phyloP scores from a whole-genome alignment of 148 eudicot genomes.

The Vaccinium macrocarpon region DNA sequence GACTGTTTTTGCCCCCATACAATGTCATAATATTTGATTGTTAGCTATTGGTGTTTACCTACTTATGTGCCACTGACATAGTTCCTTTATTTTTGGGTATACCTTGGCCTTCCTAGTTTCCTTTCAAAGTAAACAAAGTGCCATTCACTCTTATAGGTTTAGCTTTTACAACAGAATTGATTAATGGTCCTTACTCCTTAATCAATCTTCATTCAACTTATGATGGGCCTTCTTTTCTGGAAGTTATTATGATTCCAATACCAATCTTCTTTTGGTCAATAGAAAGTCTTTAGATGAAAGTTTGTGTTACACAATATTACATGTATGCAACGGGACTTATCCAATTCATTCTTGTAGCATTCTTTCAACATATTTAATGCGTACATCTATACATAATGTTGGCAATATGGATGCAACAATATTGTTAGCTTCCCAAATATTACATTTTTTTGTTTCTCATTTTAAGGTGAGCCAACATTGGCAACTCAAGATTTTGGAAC shows the following conservation, averaged over 20 bases:
- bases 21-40: no score
- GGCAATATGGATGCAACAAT: constrained; percentile 59
- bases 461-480: no score
- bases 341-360: constrained; percentile 90
- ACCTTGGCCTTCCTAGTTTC: not conserved
- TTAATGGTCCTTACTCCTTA: not conserved
- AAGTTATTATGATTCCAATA: not conserved
- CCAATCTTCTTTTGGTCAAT: constrained; percentile 2
- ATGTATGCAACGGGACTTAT: constrained; percentile 45
- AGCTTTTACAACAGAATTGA: not conserved
- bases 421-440: constrained; percentile 19
- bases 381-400: constrained; percentile 62
- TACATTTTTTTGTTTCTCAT: no score
- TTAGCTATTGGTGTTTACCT: not conserved
- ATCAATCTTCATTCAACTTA: not conserved
- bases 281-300: not conserved
- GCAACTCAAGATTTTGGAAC: no score
- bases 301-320: not conserved
- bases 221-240: not conserved
- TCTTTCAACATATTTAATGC: constrained; percentile 99
- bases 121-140: constrained; percentile 5
- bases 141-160: not conserved
- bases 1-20: no score
- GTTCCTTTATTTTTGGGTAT: not conserved
- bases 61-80: not conserved